Evolutionary conservation across 202 grass and related monocot genomes (phyloP).

Genomic region (Hordeum pubiflorum): DNA sequence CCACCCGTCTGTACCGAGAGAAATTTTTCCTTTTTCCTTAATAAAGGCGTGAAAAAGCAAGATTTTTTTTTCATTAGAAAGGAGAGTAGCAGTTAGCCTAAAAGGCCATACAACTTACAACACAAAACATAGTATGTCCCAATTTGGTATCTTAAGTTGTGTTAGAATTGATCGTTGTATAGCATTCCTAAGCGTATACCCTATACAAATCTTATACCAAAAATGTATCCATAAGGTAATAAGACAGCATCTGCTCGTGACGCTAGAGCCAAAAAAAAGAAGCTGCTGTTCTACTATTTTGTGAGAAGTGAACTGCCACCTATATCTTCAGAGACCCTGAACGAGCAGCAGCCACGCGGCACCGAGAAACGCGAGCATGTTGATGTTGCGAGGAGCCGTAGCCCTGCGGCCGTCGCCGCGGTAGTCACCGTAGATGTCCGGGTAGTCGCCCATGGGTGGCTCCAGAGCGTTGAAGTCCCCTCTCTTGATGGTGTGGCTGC

Average conservation of each 20-base stretch:
- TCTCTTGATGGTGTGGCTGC: slow-evolving; percentile 42
- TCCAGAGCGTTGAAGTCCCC: slow-evolving; percentile 50
- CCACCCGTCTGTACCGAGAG: neutral
- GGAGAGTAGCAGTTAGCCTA: no score
- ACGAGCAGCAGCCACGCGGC: slow-evolving; percentile 17
- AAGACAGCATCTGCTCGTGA: neutral
- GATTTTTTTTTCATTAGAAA: no score
- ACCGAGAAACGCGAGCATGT: slow-evolving; percentile 10
- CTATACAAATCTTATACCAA: neutral
- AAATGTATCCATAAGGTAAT: neutral
- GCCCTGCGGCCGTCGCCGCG: neutral
- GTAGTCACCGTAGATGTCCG: slow-evolving; percentile 26
- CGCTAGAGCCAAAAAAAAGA: neutral
- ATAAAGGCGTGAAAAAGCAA: no score
- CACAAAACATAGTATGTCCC: no score
- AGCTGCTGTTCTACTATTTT: no score
- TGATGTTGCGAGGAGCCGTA: neutral
- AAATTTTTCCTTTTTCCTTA: neutral
- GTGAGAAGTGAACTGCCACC: no score
- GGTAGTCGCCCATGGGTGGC: slow-evolving; percentile 24
- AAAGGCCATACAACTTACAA: no score
- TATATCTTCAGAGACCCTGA: neutral
- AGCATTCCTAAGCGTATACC: no score
- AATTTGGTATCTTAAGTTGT: neutral
- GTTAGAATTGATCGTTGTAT: neutral